Base-by-base conservation (phyloP, 768 basidiomycete genomes). In the Pulveroboletus frians region DNA sequence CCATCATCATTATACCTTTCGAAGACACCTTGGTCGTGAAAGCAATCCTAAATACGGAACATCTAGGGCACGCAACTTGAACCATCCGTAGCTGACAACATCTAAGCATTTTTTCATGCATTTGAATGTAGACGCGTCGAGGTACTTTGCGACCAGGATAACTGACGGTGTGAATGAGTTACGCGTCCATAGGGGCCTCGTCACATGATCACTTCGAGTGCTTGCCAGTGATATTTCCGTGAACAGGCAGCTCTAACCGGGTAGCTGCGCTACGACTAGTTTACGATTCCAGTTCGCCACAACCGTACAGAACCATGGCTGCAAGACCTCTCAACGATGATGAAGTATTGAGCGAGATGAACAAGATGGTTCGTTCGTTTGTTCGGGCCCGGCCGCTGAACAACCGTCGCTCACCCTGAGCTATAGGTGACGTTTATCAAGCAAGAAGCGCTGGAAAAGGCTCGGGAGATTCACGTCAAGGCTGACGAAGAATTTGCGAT, bases 401-500 rank as follows among this genome's bases (percentile, higher is more conserved):
- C 43, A 26, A 26, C 13, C 17, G 32, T 37, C 32, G 14, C 46
- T 49, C 39, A 52, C 50, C 29, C 26, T 47, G 6, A 10, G 29
- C 15, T 43, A 29, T 66, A 95, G 94, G 91, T 95, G 40, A 85
- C 92, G 46, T 97, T 97, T 77, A 98, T 98, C 79, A 95, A 91
- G 72, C 96, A 98, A 65, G 96, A 99, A 71, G 95, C 95, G 4
- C 69, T 90, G 56, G 95, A 99, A 75, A 99, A 99, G 73, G 94
- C 92, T 1, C 77, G 96, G 8, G 96, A 99, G 72, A 93, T 99
- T 53, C 85, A 80, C 55, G 92, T 97, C 52, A 99, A 99, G 69
- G 95, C 96, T 0, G 93, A 99, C 54, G 94, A 98, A 68, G 95
- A 99, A 72, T 98, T 98, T 65, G 88, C 95, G 17, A 98, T 99